A percentile compares a stretch with the other conserved stretches of the same genome.
These are phyloP conservation scores for Arthrobotrys sinensis DNA, from an alignment of 2,329 filamentous ascomycete species.

Conservation along the genomic window DNA sequence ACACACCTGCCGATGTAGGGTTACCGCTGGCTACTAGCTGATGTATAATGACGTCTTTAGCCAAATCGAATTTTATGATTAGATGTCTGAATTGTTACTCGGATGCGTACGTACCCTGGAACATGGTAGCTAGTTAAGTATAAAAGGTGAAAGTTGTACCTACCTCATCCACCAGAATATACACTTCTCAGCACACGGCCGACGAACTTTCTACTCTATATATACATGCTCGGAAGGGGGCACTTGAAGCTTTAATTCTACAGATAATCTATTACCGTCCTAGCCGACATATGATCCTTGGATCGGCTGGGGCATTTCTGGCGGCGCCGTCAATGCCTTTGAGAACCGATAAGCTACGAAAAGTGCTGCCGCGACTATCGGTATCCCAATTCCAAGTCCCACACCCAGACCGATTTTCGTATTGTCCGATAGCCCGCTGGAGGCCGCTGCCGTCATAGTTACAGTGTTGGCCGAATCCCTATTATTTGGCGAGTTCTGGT, in stretches of 20 bases:
- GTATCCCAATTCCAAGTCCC: constrained; percentile 29
- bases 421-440: constrained; percentile 14
- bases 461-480: not conserved
- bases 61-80: too few relatives aligned
- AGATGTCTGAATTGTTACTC: too few relatives aligned
- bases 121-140: too few relatives aligned
- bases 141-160: too few relatives aligned
- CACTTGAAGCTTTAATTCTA: too few relatives aligned
- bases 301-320: constrained; percentile 42
- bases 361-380: not conserved
- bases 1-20: too few relatives aligned
- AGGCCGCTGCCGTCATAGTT: not conserved
- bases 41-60: too few relatives aligned
- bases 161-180: too few relatives aligned
- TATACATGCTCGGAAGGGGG: not conserved
- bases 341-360: constrained; percentile 13
- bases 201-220: too few relatives aligned
- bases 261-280: not conserved
- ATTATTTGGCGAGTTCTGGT: not conserved
- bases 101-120: too few relatives aligned
- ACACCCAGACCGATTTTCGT: constrained; percentile 33
- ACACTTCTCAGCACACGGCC: too few relatives aligned
- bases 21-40: too few relatives aligned
- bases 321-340: not conserved
- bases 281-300: constrained; percentile 16